Evolutionary conservation across 2,329 filamentous ascomycete genomes (phyloP).

Genomic region (Exophiala xenobiotica): DNA sequence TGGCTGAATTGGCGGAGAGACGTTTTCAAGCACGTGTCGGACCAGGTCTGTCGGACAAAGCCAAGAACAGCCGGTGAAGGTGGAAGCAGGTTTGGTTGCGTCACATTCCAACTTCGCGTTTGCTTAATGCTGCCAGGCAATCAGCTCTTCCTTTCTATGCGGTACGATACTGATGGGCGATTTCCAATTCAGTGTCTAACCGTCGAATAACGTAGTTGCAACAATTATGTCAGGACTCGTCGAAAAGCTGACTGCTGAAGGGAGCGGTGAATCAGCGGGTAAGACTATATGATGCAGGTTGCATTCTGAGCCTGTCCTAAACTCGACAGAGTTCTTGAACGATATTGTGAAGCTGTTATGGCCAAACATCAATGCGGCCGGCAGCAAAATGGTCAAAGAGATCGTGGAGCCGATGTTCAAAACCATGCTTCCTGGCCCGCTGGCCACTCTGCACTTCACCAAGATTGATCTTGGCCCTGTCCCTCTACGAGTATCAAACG

Average conservation of each 20-base stretch:
- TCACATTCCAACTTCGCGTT: no score
- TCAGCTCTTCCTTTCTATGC: no score
- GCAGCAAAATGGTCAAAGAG: constrained; percentile 27
- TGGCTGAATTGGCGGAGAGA: no score
- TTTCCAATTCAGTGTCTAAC: constrained; percentile 1
- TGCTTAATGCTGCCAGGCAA: no score
- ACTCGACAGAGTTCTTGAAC: constrained; percentile 24
- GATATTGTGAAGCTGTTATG: constrained; percentile 24
- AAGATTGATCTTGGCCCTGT: constrained; percentile 26
- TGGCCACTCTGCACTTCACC: constrained; percentile 23
- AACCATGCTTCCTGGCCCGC: constrained; percentile 26
- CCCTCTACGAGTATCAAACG: constrained; percentile 21
- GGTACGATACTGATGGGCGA: no score
- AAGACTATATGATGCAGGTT: constrained; percentile 12
- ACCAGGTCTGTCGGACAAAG: no score
- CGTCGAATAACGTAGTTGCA: constrained; percentile 8
- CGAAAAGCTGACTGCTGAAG: constrained; percentile 25
- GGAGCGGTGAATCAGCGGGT: constrained; percentile 23
- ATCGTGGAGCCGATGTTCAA: constrained; percentile 28
- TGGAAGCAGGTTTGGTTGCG: no score
- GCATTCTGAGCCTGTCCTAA: constrained; percentile 11
- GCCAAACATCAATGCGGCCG: constrained; percentile 26
- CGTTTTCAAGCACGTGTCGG: no score
- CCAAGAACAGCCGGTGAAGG: no score
- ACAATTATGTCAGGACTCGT: constrained; percentile 21